Evolutionary conservation across 371 early-diverging fungal species (phyloP).

Genomic region (Mucor saturninus): DNA sequence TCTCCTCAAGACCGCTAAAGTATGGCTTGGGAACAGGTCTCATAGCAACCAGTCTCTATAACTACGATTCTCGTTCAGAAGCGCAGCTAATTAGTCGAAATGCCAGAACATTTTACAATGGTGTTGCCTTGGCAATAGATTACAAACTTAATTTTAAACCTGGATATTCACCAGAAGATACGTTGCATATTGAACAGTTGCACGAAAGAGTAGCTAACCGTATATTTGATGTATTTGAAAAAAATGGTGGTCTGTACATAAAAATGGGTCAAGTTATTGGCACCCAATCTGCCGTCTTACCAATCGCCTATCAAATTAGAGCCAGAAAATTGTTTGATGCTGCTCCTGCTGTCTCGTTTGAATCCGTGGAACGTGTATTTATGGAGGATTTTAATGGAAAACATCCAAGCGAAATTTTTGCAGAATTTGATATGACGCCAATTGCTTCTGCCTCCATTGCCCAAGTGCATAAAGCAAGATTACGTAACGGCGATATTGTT

Average conservation of each 20-base stretch:
- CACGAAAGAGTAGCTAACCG: slow-evolving; percentile 75
- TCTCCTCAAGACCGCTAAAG: slow-evolving; percentile 3
- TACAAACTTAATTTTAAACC: slow-evolving; percentile 81
- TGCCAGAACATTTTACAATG: slow-evolving; percentile 63
- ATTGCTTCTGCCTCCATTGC: slow-evolving; percentile 94
- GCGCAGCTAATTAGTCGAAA: slow-evolving; percentile 62
- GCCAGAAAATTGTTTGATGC: slow-evolving; percentile 82
- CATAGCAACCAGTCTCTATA: slow-evolving; percentile 45
- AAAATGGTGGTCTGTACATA: slow-evolving; percentile 89
- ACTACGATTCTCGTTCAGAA: slow-evolving; percentile 58
- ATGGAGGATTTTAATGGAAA: slow-evolving; percentile 65
- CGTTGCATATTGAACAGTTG: slow-evolving; percentile 51
- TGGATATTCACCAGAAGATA: slow-evolving; percentile 44
- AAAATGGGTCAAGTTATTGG: slow-evolving; percentile 92
- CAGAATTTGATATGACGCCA: slow-evolving; percentile 71
- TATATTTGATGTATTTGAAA: slow-evolving; percentile 79
- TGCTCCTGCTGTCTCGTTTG: slow-evolving; percentile 79
- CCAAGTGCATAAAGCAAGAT: slow-evolving; percentile 88
- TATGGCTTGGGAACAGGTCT: slow-evolving; percentile 20
- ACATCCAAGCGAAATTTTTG: slow-evolving; percentile 69
- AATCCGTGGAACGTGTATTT: slow-evolving; percentile 72
- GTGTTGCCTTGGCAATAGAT: slow-evolving; percentile 63
- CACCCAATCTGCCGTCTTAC: slow-evolving; percentile 77
- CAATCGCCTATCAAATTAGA: slow-evolving; percentile 72
- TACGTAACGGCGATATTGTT: slow-evolving; percentile 74